Conservation (phyloP, 2,329 filamentous ascomycete genomes). For the Ophiostoma ulmi region DNA sequence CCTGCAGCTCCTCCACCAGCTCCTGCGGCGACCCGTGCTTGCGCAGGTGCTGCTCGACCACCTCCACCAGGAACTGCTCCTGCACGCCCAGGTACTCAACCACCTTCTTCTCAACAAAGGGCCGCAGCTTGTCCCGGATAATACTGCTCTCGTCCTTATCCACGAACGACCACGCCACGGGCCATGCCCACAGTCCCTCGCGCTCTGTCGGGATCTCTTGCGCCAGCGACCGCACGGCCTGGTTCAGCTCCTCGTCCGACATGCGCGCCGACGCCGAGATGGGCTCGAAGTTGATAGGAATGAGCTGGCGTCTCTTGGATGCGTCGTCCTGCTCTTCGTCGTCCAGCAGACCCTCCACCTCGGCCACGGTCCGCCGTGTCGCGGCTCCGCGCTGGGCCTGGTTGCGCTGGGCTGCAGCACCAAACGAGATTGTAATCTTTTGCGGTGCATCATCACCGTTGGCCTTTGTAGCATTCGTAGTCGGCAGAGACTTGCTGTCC, state of each 20-base stretch:
- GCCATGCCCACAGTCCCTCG: constrained; percentile 84
- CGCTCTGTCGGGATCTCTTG: constrained; percentile 85
- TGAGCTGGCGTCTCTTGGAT: constrained; percentile 66
- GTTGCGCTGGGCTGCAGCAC: constrained; percentile 73
- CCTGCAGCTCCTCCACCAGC: constrained; percentile 77
- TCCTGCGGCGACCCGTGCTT: constrained; percentile 70
- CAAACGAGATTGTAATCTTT: constrained; percentile 82
- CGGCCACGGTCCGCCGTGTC: constrained; percentile 74
- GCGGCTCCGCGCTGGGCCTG: constrained; percentile 49
- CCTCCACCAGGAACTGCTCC: constrained; percentile 90
- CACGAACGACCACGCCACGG: constrained; percentile 86
- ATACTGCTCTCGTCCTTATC: constrained; percentile 60
- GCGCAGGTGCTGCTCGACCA: constrained; percentile 81
- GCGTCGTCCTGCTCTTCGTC: constrained; percentile 79
- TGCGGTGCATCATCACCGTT: neutral
- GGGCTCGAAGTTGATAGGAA: constrained; percentile 77
- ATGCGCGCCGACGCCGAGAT: constrained; percentile 61
- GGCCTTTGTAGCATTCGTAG: neutral
- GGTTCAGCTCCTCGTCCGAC: constrained; percentile 79
- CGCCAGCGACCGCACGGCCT: constrained; percentile 75
- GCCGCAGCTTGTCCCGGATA: constrained; percentile 76
- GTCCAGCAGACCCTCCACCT: constrained; percentile 90
- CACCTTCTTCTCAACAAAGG: constrained; percentile 97
- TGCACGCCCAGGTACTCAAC: constrained; percentile 94
- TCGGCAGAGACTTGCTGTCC: neutral